A percentile compares a stretch with the other conserved stretches of the same genome.
Evolutionary conservation across 2,329 filamentous ascomycete species (phyloP).

Genomic region (Phialophora chinensis): DNA sequence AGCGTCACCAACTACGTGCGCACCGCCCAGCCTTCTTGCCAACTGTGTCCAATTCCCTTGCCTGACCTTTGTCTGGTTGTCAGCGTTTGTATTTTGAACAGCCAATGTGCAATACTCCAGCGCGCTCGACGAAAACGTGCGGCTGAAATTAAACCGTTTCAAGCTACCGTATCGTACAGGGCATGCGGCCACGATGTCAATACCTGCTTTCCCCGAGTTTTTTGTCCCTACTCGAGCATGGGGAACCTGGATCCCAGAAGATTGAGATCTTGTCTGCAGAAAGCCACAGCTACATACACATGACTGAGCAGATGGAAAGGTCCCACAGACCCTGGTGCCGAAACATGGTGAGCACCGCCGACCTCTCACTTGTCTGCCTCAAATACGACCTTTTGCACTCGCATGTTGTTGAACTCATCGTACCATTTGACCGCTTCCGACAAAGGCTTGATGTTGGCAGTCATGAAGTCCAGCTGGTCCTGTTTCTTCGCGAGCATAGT

Average conservation of each 20-base stretch:
- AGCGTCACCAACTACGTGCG: neutral
- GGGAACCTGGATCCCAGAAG: constrained; percentile 2
- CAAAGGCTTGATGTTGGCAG: constrained; percentile 75
- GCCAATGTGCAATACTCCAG: neutral
- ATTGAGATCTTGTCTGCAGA: constrained; percentile 20
- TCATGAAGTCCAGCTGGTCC: constrained; percentile 73
- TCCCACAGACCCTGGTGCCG: neutral
- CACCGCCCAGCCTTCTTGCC: neutral
- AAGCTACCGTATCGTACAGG: neutral
- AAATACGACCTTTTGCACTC: constrained; percentile 76
- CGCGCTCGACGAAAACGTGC: neutral
- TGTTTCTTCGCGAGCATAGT: constrained; percentile 70
- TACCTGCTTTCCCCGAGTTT: neutral
- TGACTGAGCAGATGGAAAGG: neutral
- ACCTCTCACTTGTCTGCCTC: constrained; percentile 50
- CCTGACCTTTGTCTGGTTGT: neutral
- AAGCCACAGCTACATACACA: constrained; percentile 6
- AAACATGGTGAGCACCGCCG: no score
- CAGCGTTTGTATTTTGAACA: neutral
- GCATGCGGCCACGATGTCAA: constrained; percentile 16
- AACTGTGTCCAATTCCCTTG: neutral
- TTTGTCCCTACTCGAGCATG: constrained; percentile 8
- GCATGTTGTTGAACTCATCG: constrained; percentile 73
- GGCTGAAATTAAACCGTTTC: neutral
- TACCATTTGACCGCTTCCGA: constrained; percentile 71